A percentile compares a stretch with the other conserved stretches of the same genome.
Conservation (phyloP, 1,284 basidiomycete genomes). For the Puccinia coronata region DNA sequence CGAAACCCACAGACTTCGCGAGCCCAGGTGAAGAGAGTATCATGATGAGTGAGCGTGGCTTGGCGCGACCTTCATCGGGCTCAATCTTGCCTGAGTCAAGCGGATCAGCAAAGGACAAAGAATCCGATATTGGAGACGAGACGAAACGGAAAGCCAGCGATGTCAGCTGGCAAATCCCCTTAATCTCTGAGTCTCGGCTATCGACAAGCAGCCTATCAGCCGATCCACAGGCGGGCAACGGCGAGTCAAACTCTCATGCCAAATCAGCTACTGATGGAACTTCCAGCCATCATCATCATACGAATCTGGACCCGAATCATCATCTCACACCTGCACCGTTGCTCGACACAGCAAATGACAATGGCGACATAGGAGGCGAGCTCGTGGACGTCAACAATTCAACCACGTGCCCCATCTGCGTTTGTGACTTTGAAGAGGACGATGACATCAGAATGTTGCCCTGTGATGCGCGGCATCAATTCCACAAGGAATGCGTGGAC, state of each 20-base stretch:
- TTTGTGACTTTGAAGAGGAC: slow-evolving; percentile 86
- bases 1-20: neutral
- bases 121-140: neutral
- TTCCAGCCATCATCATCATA: neutral
- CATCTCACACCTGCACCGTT: slow-evolving; percentile 3
- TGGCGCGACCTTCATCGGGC: neutral
- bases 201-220: neutral
- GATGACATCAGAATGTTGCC: slow-evolving; percentile 85
- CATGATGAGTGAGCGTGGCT: neutral
- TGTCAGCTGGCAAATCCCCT: neutral
- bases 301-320: neutral
- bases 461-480: slow-evolving; percentile 82
- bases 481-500: slow-evolving; percentile 71
- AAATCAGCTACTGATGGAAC: neutral
- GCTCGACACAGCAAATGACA: slow-evolving; percentile 1
- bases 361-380: slow-evolving; percentile 49
- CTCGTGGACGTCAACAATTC: slow-evolving; percentile 59
- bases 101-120: slow-evolving; percentile 11
- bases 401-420: slow-evolving; percentile 89
- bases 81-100: neutral
- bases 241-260: neutral
- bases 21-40: slow-evolving; percentile 24
- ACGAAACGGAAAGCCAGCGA: neutral
- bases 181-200: neutral
- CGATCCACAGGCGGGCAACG: neutral